Evolutionary conservation across 2,329 filamentous ascomycete species (phyloP), one percentile per base, ranked within the genome.

Genomic region (Pseudocercospora ulei): DNA sequence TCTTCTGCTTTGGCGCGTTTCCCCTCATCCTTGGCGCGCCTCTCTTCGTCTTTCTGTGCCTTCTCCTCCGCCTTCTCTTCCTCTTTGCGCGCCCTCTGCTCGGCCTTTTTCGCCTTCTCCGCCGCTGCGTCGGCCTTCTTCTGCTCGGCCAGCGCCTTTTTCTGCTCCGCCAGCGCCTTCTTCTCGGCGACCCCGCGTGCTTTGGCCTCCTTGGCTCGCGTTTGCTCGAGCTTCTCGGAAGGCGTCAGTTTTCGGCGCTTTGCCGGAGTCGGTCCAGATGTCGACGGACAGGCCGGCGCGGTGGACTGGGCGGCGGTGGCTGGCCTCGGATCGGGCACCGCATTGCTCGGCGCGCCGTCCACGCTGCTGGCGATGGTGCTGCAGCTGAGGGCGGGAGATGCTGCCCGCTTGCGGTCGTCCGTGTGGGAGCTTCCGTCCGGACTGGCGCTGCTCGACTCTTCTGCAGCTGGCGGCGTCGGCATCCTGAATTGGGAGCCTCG

Each of bases 231-330:
- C 18, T 66, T 66, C 48, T 69, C 66, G 35, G 62, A 47, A 20
- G 54, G 45, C 1, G 65, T 68, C 28, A 68, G 47, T 41, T 63
- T 65, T 37, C 63, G 53, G 24, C 61, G 51, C 52, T 70, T 70
- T 8, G 59, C 55, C 16, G 66, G 58, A 23, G 53, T 54, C 11
- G 44, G 44, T 5, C 46, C 47, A 9, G 46, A 36, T 9, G 22
- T 27, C 17, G 45, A 44, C 14, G 35, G 27, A 8, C 39, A 42
- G n/a, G 35, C 28, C 8, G 37, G 37, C 12, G 23, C 38, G 2
- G 26, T 35, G 4, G 33, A 35, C 9, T 14, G 39, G 13, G 27
- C 35, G 28, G 40, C 31, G 8, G 36, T 35, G 4, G 43, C 36
- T 25, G 36, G 36, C 5, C 28, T 47, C 22, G 35, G 38, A 8